These are phyloP conservation scores for Ganoderma meredithae DNA, from an alignment of 1,284 basidiomycete species.

Conservation along the genomic window DNA sequence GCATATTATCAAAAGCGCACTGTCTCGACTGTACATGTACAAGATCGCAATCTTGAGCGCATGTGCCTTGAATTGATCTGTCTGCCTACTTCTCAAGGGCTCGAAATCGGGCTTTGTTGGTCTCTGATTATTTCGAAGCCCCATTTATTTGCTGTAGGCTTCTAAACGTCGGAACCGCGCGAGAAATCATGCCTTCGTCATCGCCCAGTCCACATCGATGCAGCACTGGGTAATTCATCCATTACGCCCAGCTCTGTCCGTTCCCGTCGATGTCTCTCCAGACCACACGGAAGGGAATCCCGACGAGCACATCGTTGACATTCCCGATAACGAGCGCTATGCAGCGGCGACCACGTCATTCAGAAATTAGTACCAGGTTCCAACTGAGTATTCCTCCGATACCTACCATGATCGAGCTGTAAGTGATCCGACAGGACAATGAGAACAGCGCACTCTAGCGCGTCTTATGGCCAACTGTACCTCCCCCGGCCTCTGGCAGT, in stretches of 20 bases:
- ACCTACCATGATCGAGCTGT: too few species aligned
- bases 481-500: too few species aligned
- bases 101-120: too few species aligned
- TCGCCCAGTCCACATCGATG: conserved; percentile 80
- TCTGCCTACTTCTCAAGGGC: conserved; percentile 33
- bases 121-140: too few species aligned
- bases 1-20: background rate
- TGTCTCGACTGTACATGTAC: background rate
- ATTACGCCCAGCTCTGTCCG: background rate
- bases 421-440: too few species aligned
- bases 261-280: conserved; percentile 65
- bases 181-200: conserved; percentile 48
- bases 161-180: too few species aligned
- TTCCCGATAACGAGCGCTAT: conserved; percentile 65
- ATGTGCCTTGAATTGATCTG: background rate
- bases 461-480: too few species aligned
- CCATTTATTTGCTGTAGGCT: too few species aligned
- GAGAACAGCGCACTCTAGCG: too few species aligned
- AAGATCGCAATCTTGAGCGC: background rate
- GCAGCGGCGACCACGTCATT: conserved; percentile 84
- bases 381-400: too few species aligned
- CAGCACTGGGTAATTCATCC: background rate
- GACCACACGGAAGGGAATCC: conserved; percentile 82
- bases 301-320: conserved; percentile 78
- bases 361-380: conserved; percentile 68